Conservation (phyloP, 345 rosid species). For the Mallotus nudiflorus region DNA sequence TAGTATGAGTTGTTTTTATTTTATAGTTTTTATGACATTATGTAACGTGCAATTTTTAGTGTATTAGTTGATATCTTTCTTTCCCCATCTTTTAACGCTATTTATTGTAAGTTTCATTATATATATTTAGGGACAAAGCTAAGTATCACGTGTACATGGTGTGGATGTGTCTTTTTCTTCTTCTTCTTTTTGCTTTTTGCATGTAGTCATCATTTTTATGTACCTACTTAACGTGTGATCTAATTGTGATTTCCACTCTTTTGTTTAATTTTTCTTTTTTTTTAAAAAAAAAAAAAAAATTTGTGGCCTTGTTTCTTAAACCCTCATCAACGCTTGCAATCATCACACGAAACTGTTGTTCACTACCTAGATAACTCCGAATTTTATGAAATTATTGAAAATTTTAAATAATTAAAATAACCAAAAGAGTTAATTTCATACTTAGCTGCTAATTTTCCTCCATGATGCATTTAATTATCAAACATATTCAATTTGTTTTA, state of each 20-base stretch:
- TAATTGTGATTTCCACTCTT: neutral
- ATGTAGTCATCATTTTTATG: slow-evolving; percentile 6
- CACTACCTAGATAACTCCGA: neutral
- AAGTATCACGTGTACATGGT: slow-evolving; percentile 18
- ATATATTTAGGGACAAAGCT: slow-evolving; percentile 22
- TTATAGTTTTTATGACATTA: neutral
- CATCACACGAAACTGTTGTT: slow-evolving; percentile 8
- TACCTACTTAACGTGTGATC: slow-evolving; percentile 18
- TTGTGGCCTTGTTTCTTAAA: slow-evolving; percentile 1
- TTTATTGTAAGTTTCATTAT: neutral
- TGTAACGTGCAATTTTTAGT: slow-evolving; percentile 8
- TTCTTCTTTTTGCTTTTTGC: slow-evolving; percentile 16
- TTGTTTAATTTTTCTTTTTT: neutral
- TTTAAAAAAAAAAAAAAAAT: too few relatives aligned
- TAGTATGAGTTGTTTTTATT: too few relatives aligned
- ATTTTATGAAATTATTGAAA: neutral
- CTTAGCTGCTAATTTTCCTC: too few relatives aligned
- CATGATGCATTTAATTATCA: too few relatives aligned
- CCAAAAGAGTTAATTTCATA: too few relatives aligned
- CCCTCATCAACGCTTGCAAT: neutral
- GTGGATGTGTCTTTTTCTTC: slow-evolving; percentile 5
- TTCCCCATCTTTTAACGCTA: slow-evolving; percentile 6
- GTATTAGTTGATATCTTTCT: neutral
- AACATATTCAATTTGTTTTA: too few relatives aligned
- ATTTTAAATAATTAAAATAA: too few relatives aligned